Percentiles rank a stretch among this genome's conserved stretches.
Evolutionary conservation across 73 alveolate genomes (phyloP).

Genomic region (Breviolum minutum): DNA sequence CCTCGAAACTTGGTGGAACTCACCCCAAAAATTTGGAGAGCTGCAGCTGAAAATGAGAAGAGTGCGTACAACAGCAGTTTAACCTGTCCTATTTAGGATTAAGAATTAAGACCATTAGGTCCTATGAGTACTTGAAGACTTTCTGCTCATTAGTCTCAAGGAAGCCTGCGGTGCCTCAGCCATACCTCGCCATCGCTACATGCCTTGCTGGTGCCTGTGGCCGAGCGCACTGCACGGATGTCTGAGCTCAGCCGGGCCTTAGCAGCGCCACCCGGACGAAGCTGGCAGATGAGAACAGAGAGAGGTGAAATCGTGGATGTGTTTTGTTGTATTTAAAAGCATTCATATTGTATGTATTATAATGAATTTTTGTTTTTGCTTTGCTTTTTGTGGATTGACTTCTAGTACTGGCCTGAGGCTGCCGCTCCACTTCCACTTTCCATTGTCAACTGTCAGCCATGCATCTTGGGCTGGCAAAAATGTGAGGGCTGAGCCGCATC

Average conservation of each 20-base stretch:
- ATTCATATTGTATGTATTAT: not conserved
- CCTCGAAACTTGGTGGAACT: not conserved
- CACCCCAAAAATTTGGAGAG: not conserved
- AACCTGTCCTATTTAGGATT: not conserved
- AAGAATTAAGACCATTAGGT: no score
- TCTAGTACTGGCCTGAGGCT: not conserved
- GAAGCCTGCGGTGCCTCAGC: conserved; percentile 13
- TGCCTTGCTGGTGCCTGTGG: not conserved
- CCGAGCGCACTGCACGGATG: not conserved
- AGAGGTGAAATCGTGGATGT: not conserved
- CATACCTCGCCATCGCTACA: conserved; percentile 30
- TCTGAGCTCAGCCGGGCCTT: not conserved
- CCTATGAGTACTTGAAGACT: not conserved
- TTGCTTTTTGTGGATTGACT: not conserved
- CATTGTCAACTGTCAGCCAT: conserved; percentile 3
- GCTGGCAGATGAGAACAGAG: not conserved
- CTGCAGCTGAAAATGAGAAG: no score
- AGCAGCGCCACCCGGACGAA: not conserved
- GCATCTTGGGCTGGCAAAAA: not conserved
- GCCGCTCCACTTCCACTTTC: conserved; percentile 50
- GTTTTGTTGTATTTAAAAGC: not conserved
- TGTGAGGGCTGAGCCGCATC: not conserved
- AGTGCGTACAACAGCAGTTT: no score
- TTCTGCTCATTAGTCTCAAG: not conserved
- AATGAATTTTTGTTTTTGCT: not conserved